Evolutionary conservation across 257 asterid species (phyloP).

Genomic region (Salvia splendens): DNA sequence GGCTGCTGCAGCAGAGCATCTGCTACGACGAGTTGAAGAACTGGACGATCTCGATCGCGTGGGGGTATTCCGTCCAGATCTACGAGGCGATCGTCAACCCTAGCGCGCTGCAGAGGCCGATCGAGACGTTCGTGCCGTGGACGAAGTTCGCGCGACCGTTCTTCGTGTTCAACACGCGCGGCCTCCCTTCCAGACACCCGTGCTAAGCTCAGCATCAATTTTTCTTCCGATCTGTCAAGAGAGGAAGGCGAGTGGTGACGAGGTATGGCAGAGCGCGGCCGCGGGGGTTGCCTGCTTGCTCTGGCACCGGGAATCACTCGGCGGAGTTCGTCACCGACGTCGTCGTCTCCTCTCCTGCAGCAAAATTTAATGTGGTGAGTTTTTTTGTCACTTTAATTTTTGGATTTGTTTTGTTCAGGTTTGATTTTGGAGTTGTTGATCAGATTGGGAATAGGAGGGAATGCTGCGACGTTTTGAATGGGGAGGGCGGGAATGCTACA

Average conservation of each 20-base stretch:
- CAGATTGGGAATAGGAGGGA: conserved; percentile 44
- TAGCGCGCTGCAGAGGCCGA: conserved; percentile 38
- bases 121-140: conserved; percentile 47
- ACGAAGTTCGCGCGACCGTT: conserved; percentile 26
- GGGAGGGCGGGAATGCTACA: conserved; percentile 5
- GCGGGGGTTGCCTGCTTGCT: conserved; percentile 30
- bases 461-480: conserved; percentile 39
- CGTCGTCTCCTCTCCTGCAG: conserved; percentile 35
- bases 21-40: conserved; percentile 35
- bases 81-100: conserved; percentile 35
- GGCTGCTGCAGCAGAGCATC: conserved; percentile 41
- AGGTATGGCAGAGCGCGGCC: conserved; percentile 25
- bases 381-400: background rate
- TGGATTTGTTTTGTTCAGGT: no score
- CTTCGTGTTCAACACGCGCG: conserved; percentile 43
- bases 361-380: conserved; percentile 41
- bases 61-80: conserved; percentile 44
- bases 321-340: conserved; percentile 39
- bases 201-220: conserved; percentile 33
- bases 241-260: conserved; percentile 6
- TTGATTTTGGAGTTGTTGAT: background rate
- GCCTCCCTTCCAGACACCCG: conserved; percentile 29
- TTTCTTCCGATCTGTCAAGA: conserved; percentile 29
- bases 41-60: conserved; percentile 46
- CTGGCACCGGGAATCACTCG: conserved; percentile 33